A percentile compares a stretch with the other conserved stretches of the same genome.
These are phyloP conservation scores for Neonectria ditissima DNA, from an alignment of 2,329 filamentous ascomycete genomes.

Conservation along the genomic window DNA sequence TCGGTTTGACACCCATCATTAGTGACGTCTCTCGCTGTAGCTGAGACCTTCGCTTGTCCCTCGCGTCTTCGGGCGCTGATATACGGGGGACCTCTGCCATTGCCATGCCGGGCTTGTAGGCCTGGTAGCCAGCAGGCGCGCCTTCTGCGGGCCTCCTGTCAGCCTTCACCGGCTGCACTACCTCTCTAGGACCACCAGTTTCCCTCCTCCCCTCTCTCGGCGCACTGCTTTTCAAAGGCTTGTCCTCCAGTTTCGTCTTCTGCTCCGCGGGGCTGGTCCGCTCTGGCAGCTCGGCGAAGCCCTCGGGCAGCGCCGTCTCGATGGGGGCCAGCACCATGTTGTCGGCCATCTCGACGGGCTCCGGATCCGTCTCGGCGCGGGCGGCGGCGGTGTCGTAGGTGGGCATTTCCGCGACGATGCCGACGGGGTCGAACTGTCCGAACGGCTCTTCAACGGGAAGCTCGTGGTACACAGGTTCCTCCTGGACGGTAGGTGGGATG, in stretches of 20 bases:
- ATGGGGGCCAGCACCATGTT: slow-evolving; percentile 52
- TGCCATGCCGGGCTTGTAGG: slow-evolving; percentile 31
- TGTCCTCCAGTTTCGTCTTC: slow-evolving; percentile 33
- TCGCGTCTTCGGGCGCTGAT: slow-evolving; percentile 20
- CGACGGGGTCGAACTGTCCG: slow-evolving; percentile 54
- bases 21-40: slow-evolving; percentile 44
- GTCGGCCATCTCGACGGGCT: slow-evolving; percentile 59
- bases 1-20: slow-evolving; percentile 38
- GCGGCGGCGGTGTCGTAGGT: slow-evolving; percentile 57
- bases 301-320: slow-evolving; percentile 44
- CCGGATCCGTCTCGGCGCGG: slow-evolving; percentile 56
- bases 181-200: neutral
- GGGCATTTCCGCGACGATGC: slow-evolving; percentile 61
- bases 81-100: slow-evolving; percentile 20
- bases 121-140: slow-evolving; percentile 21
- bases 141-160: slow-evolving; percentile 25
- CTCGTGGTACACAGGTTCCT: slow-evolving; percentile 45
- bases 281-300: slow-evolving; percentile 55
- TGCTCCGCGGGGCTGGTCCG: slow-evolving; percentile 47
- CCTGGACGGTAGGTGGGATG: slow-evolving; percentile 38
- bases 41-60: slow-evolving; percentile 25
- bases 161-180: slow-evolving; percentile 27
- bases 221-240: slow-evolving; percentile 29
- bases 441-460: slow-evolving; percentile 49
- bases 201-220: slow-evolving; percentile 20